phyloP scores from a whole-genome alignment of 192 early-diverging fungal genomes.

The Backusella macrospora region DNA sequence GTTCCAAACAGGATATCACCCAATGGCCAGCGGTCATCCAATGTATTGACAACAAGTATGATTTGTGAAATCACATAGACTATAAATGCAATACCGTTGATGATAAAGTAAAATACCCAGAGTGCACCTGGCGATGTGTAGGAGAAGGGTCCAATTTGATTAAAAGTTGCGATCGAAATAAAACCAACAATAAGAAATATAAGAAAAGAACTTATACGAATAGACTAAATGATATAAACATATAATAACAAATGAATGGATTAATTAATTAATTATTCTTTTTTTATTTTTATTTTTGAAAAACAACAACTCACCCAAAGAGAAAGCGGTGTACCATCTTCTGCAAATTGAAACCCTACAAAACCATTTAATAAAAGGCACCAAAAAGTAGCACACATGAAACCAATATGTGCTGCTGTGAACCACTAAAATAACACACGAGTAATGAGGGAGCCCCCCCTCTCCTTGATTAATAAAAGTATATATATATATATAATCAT shows the following conservation, averaged over 20 bases:
- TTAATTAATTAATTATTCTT: too few species aligned
- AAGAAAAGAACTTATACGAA: slow-evolving; percentile 75
- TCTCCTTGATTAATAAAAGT: background rate
- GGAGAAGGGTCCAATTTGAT: slow-evolving; percentile 55
- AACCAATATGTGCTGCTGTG: slow-evolving; percentile 67
- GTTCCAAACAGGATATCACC: slow-evolving; percentile 83
- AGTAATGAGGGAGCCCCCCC: background rate
- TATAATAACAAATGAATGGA: too few species aligned
- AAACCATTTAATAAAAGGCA: slow-evolving; percentile 85
- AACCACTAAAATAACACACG: slow-evolving; percentile 59
- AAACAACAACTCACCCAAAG: slow-evolving; percentile 85
- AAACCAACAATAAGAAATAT: slow-evolving; percentile 68
- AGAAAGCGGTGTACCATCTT: slow-evolving; percentile 86
- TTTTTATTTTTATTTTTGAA: too few species aligned
- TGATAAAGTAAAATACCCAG: slow-evolving; percentile 75
- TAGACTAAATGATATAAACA: slow-evolving; percentile 54
- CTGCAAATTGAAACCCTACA: slow-evolving; percentile 88
- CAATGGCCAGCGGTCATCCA: slow-evolving; percentile 88
- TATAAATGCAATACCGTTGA: slow-evolving; percentile 69
- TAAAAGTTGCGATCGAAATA: slow-evolving; percentile 72
- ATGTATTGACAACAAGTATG: slow-evolving; percentile 80
- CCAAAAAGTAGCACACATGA: slow-evolving; percentile 81
- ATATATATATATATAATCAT: background rate
- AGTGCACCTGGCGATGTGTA: slow-evolving; percentile 58
- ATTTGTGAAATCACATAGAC: slow-evolving; percentile 83